Conservation (phyloP, 495 filamentous ascomycete species). For the Aspergillus egyptiacus region DNA sequence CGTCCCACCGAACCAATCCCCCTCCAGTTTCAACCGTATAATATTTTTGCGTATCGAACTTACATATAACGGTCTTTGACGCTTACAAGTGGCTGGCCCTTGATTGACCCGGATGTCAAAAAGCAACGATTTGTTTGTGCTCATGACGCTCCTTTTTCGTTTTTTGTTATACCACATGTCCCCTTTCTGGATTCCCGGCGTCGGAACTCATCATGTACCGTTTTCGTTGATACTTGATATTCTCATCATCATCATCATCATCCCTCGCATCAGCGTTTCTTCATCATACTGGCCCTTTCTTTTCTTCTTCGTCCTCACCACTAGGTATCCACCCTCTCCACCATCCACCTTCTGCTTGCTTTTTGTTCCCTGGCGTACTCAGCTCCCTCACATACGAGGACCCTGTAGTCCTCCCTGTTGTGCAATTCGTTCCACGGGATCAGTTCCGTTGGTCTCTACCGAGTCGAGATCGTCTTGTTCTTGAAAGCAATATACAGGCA, state of each 20-base stretch:
- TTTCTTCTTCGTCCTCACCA: constrained; percentile 12
- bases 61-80: constrained; percentile 24
- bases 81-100: constrained; percentile 39
- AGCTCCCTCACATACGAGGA: too few species aligned
- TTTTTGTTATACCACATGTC: constrained; percentile 16
- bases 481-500: constrained; percentile 4
- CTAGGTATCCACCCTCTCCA: background rate
- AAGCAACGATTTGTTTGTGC: constrained; percentile 25
- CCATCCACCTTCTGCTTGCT: background rate
- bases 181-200: constrained; percentile 19
- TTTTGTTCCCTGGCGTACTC: background rate
- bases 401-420: too few species aligned
- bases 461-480: too few species aligned
- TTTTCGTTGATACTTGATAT: constrained; percentile 18
- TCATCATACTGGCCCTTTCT: constrained; percentile 2
- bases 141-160: constrained; percentile 31
- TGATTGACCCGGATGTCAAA: constrained; percentile 44
- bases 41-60: constrained; percentile 17
- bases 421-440: too few species aligned
- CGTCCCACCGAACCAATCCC: constrained; percentile 7
- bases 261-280: constrained; percentile 8
- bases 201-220: constrained; percentile 19
- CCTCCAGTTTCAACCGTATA: constrained; percentile 10
- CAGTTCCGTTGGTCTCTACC: too few species aligned
- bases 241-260: background rate